Percentiles rank a stretch among this genome's conserved stretches.
These are phyloP conservation scores for Candida dendrica DNA, from an alignment of 805 yeast species.

Conservation along the genomic window DNA sequence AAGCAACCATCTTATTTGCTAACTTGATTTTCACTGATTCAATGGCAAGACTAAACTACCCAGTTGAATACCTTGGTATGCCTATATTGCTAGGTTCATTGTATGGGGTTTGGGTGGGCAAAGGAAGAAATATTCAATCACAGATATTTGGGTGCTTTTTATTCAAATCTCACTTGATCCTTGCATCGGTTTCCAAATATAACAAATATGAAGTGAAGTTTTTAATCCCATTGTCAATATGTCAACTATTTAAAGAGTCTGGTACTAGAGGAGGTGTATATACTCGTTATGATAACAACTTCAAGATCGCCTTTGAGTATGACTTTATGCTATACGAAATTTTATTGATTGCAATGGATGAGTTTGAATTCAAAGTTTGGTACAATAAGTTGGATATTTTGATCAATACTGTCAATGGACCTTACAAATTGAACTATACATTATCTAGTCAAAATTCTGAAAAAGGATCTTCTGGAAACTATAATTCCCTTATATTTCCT, in stretches of 20 bases:
- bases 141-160: slow-evolving; percentile 30
- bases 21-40: slow-evolving; percentile 8
- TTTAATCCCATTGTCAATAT: slow-evolving; percentile 39
- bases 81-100: slow-evolving; percentile 37
- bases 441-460: slow-evolving; percentile 16
- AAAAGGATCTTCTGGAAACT: slow-evolving; percentile 7
- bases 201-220: slow-evolving; percentile 30
- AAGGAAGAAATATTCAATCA: slow-evolving; percentile 4
- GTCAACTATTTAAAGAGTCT: slow-evolving; percentile 19
- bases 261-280: slow-evolving; percentile 23
- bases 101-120: slow-evolving; percentile 31
- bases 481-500: slow-evolving; percentile 16
- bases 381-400: slow-evolving; percentile 23
- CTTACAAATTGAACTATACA: slow-evolving; percentile 24
- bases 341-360: slow-evolving; percentile 25
- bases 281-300: slow-evolving; percentile 23
- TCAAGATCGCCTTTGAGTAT: slow-evolving; percentile 43
- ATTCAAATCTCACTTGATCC: slow-evolving; percentile 44
- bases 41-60: slow-evolving; percentile 16
- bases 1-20: slow-evolving; percentile 9
- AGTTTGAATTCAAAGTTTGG: slow-evolving; percentile 37
- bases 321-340: slow-evolving; percentile 37
- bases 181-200: slow-evolving; percentile 23
- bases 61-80: slow-evolving; percentile 40
- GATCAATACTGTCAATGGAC: slow-evolving; percentile 24